Conservation (phyloP, 2,329 filamentous ascomycete species). For the Dothideomycetes sp. region DNA sequence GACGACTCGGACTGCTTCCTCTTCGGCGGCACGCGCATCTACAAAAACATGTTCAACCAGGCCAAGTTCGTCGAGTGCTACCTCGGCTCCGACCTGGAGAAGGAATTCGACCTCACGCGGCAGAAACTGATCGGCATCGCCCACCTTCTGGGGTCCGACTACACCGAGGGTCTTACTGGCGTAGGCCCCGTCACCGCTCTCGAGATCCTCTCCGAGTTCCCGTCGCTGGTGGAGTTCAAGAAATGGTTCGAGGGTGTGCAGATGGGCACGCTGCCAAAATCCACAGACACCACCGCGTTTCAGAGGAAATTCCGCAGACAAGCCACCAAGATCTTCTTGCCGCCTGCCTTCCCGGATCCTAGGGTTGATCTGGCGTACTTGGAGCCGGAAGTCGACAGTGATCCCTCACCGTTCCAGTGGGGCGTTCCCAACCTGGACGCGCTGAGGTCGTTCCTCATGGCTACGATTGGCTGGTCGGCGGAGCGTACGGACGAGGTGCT, state of each 20-base stretch:
- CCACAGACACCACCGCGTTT: constrained; percentile 47
- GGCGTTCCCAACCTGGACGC: constrained; percentile 87
- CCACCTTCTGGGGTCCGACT: constrained; percentile 85
- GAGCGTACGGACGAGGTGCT: constrained; percentile 92
- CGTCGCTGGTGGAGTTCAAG: constrained; percentile 62
- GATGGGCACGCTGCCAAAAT: constrained; percentile 49
- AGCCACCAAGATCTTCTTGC: constrained; percentile 75
- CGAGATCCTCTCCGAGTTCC: constrained; percentile 88
- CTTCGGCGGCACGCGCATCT: constrained; percentile 90
- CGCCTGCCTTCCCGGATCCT: constrained; percentile 64
- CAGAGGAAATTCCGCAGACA: constrained; percentile 82
- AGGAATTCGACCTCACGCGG: constrained; percentile 79
- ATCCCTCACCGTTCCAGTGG: constrained; percentile 78
- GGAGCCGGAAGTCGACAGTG: constrained; percentile 72
- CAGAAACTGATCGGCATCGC: constrained; percentile 80
- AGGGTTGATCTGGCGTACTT: constrained; percentile 77
- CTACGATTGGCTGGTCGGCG: constrained; percentile 83
- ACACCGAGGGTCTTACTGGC: constrained; percentile 82
- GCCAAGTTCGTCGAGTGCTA: constrained; percentile 98
- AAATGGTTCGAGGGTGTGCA: constrained; percentile 84
- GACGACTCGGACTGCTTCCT: constrained; percentile 96
- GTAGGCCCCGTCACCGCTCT: constrained; percentile 91
- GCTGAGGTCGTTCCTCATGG: constrained; percentile 73
- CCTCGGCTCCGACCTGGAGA: constrained; percentile 68
- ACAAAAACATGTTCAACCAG: constrained; percentile 99